Evolutionary conservation across 177 flowering plant species (phyloP), one percentile per base, ranked within the genome.

Genomic region (Vitis hybrid): DNA sequence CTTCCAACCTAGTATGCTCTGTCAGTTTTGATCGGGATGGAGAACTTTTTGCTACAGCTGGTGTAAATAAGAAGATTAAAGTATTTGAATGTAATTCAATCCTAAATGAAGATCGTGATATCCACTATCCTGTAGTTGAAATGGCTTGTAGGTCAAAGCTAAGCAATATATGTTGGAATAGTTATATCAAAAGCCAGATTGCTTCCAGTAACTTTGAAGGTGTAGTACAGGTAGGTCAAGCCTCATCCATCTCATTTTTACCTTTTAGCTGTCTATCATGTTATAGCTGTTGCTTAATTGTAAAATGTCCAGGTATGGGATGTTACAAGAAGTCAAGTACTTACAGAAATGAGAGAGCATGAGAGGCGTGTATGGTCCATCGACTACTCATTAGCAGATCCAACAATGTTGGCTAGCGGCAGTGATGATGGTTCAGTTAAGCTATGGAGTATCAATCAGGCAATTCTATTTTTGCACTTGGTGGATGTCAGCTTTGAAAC

Each of bases 401-500:
- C 98, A 55, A 96, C 97, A 50, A 66, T 87, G 79, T 77, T 96
- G 79, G 99, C 98, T 1, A 96, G 99, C 68, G 99, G 98, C 69
- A 93, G 99, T 72, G 98, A 96, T 66, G 99, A 96, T 83, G 82
- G 97, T 67, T 82, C 93, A 56, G 97, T 96, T 62, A 96, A 96
- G 83, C 95, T 96, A 54, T 96, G 99, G 99, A 96, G 87, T 82
- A 88, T 92, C 87, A 96, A 94, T 92, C 99, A 96, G 99, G 99
- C 98, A 93, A 95, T 89, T 87, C 84, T 88, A 88, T 77, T 90
- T 82, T 84, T 87, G 86, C 90, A 85, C 87, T 93, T 89, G 89
- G 88, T 90, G 95, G 87, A 85, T 90, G 84, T 91, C 92, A 87
- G 86, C 90, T 91, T 93, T 86, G 86, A 89, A 90, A 86, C 93